Conservation (phyloP, 1,284 basidiomycete species). For the Veloboletus limbatus region DNA sequence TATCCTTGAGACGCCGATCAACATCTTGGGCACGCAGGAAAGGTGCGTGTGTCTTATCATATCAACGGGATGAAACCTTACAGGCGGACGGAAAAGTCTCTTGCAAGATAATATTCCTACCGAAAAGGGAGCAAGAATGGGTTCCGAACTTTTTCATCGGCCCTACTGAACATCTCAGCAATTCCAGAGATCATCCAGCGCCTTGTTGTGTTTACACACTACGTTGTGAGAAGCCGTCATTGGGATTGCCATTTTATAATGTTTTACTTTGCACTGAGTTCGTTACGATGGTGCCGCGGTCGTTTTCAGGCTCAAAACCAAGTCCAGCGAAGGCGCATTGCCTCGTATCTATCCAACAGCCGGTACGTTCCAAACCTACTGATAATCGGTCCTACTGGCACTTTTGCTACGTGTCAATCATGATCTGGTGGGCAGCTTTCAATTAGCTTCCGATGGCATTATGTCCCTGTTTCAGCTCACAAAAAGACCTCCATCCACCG, state of each 20-base stretch:
- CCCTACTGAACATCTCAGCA: not conserved
- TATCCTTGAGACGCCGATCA: slow-evolving; percentile 17
- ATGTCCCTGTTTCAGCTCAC: slow-evolving; percentile 15
- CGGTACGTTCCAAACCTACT: not conserved
- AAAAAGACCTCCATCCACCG: not conserved
- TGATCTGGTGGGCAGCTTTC: not conserved
- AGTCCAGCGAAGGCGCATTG: not conserved
- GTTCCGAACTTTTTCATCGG: not conserved
- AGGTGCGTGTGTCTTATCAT: not conserved
- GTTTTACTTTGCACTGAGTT: slow-evolving; percentile 8
- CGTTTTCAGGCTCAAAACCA: not conserved
- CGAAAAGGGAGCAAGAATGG: not conserved
- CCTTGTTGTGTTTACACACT: not conserved
- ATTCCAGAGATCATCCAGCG: not conserved
- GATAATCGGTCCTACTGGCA: not conserved
- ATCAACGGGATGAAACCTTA: not conserved
- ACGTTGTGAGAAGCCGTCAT: not conserved
- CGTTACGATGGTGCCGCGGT: not conserved
- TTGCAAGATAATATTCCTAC: slow-evolving; percentile 4
- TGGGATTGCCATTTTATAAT: not conserved
- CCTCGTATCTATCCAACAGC: slow-evolving; percentile 1
- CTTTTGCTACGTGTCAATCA: slow-evolving; percentile 4
- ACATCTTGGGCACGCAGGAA: not conserved
- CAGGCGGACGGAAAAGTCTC: slow-evolving; percentile 2
- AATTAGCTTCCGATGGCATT: not conserved